Base-by-base conservation (phyloP, 2,329 filamentous ascomycete species). In the Pseudocercospora crystallina region DNA sequence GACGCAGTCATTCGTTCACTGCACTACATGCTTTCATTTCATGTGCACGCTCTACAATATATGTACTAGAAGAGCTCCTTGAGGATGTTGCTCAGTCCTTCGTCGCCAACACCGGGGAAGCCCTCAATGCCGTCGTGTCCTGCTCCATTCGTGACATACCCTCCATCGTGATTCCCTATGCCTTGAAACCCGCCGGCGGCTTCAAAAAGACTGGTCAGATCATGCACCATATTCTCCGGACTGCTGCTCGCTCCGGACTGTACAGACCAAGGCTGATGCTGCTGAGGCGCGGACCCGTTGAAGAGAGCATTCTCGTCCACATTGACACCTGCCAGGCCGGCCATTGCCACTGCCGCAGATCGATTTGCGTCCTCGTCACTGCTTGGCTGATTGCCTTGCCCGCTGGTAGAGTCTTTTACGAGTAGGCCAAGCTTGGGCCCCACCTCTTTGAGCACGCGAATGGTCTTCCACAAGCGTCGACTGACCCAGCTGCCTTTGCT, bases 381-480 rank as follows among this genome's bases (percentile, higher is more conserved):
- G 4, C 51, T 47, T 20, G 34, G 17, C 17, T 33, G 36, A 11
- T 39, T 33, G 15, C 48, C 39, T 14, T 31, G 45, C 15, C 35
- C 31, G 8, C 26, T 15, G 15, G 41, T 14, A 8, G 32, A 34
- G 15, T 63, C 61, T 39, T 60, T 62, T 11, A 69, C 65, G 48
- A 71, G 70, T 14, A 87, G 75, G 0, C 87, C 87, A 1, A 90
- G 78, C 14, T 83, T 80, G 0, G 85, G 85, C 0, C 84, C 87
- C 5, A 89, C 82, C 53, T 87, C 82, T 60, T 87, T 88, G 33
- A 91, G 77, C 0, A 83, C 82, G 37, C 79, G 78, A 45, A 90
- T 83, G 0, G 84, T 89, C 56, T 81, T 80, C 87, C 87, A 91
- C 1, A 91, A 72, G 1, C 87, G 78, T 59, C 87, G 84, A 5